These are phyloP conservation scores for Tetrahymena malaccensis DNA, from an alignment of 73 alveolate species.

Conservation along the genomic window DNA sequence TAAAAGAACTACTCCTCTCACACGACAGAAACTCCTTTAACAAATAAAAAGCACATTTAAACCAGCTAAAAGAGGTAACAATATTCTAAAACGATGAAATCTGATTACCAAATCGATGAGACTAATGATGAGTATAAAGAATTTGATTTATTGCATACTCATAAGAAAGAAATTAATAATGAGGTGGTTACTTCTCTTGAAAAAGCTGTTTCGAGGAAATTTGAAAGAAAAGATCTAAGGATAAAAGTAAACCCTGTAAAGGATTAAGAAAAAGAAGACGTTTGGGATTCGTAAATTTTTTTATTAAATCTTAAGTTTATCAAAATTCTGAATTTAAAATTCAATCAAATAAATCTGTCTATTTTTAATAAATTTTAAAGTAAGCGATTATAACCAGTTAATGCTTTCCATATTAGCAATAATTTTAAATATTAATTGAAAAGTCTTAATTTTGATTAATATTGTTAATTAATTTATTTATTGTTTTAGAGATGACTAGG, in stretches of 20 bases:
- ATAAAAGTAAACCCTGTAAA: neutral
- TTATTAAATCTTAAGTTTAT: no score
- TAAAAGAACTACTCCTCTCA: neutral
- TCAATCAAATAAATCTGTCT: no score
- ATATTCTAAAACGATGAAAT: neutral
- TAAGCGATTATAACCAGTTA: neutral
- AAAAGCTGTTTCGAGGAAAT: neutral
- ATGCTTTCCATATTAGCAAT: neutral
- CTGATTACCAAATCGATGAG: neutral
- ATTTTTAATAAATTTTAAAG: no score
- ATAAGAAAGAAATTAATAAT: neutral
- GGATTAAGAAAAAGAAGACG: neutral
- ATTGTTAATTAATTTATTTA: no score
- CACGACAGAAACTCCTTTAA: neutral
- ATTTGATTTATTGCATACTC: neutral
- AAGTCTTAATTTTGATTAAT: no score
- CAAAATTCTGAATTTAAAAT: no score
- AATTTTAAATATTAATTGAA: no score
- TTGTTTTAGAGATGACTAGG: neutral
- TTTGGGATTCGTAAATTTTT: neutral
- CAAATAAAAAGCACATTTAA: neutral
- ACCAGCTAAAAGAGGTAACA: neutral
- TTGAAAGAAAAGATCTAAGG: neutral
- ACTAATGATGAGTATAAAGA: neutral
- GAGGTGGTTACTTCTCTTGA: neutral